Evolutionary conservation across 495 filamentous ascomycete genomes (phyloP).

Genomic region (Neurospora terricola): DNA sequence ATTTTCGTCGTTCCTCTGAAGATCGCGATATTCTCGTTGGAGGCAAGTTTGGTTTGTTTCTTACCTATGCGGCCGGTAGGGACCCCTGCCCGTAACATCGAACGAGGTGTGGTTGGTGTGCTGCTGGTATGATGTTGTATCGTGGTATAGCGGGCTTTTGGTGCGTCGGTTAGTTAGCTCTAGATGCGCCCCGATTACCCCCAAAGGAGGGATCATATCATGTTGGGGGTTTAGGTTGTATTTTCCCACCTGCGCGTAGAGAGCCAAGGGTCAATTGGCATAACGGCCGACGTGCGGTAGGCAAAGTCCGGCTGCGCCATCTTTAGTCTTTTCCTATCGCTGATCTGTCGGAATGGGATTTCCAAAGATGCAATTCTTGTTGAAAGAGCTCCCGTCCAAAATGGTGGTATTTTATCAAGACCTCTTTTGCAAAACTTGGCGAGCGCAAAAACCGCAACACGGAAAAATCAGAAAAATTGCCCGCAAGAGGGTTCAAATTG

Average conservation of each 20-base stretch:
- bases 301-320: constrained; percentile 36
- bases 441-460: constrained; percentile 14
- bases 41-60: constrained; percentile 11
- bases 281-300: constrained; percentile 27
- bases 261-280: constrained; percentile 35
- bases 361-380: constrained; percentile 8
- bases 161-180: constrained; percentile 18
- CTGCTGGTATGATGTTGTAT: constrained; percentile 16
- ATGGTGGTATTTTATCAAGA: constrained; percentile 7
- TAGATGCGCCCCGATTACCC: constrained; percentile 10
- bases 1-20: constrained; percentile 27
- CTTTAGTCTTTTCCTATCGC: constrained; percentile 3
- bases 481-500: constrained; percentile 1
- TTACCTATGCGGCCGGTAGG: constrained; percentile 38
- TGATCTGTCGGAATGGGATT: neutral
- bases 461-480: constrained; percentile 7
- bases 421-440: constrained; percentile 3
- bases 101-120: constrained; percentile 12
- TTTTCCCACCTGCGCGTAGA: constrained; percentile 39
- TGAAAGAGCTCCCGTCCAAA: neutral
- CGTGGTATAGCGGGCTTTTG: constrained; percentile 33
- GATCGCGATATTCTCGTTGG: constrained; percentile 9
- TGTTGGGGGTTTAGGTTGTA: neutral
- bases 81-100: constrained; percentile 22
- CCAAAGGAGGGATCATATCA: neutral